Evolutionary conservation across 2,329 filamentous ascomycete genomes (phyloP).

Genomic region (Dactylellina sp.): DNA sequence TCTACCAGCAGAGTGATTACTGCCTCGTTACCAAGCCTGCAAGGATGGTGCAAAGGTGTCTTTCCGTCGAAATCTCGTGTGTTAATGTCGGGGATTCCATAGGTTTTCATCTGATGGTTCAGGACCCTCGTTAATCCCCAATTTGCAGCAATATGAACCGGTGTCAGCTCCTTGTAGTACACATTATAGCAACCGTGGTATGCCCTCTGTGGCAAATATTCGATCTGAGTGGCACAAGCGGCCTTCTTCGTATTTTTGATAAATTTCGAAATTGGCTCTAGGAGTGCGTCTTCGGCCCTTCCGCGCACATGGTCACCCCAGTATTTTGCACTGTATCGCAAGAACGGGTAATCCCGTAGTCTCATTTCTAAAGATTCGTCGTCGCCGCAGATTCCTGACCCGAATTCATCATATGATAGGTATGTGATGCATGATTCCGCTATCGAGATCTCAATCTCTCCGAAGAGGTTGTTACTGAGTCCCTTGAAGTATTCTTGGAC

Average conservation of each 20-base stretch:
- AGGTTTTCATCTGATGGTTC: constrained; percentile 18
- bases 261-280: constrained; percentile 24
- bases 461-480: constrained; percentile 27
- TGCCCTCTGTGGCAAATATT: constrained; percentile 50
- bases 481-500: constrained; percentile 41
- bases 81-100: constrained; percentile 8
- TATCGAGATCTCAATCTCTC: constrained; percentile 28
- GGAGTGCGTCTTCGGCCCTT: constrained; percentile 32
- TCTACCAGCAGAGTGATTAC: constrained; percentile 55
- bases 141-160: constrained; percentile 26
- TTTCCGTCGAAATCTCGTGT: constrained; percentile 48
- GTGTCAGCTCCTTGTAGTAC: constrained; percentile 48
- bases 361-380: constrained; percentile 27
- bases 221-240: constrained; percentile 54
- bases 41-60: constrained; percentile 46
- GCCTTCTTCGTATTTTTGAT: constrained; percentile 50
- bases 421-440: constrained; percentile 43
- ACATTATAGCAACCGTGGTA: constrained; percentile 57
- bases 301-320: constrained; percentile 45
- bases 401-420: constrained; percentile 26
- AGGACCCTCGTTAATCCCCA: constrained; percentile 22
- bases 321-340: constrained; percentile 37
- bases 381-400: constrained; percentile 23
- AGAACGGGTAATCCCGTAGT: constrained; percentile 31
- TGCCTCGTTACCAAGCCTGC: constrained; percentile 36